Base-by-base conservation (phyloP, 176 grass and related monocot genomes). In the Triticum aestivum region DNA sequence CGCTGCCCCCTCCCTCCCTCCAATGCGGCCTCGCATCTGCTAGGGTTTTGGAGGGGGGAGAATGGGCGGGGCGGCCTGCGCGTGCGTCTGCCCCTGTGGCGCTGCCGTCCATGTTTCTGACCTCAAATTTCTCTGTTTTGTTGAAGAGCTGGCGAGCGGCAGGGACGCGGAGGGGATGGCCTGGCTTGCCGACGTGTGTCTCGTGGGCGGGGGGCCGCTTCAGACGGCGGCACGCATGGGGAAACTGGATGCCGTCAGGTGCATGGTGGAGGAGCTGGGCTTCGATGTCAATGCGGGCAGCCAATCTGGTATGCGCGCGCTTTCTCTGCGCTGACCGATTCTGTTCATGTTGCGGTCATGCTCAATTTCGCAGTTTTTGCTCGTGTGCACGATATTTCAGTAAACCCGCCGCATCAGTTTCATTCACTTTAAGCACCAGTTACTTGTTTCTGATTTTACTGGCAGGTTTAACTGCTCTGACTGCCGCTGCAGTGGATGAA, bases 381-480 rank as follows among this genome's bases (percentile, higher is more conserved):
- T 69, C 3, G 1, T 51, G 15, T 52, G 38, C 77, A 21, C 17
- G 12, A 11, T 54, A n/a, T 66, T 65, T 54, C 17, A 20, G 30
- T 47, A 37, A 63, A n/a, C 3, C 47, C 47, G 13, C 13, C 1
- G 47, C 47, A 49, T 49, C 47, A 49, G 1, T 49, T 49, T 14
- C 47, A 15, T 15, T 14, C 47, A 5, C 47, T 49, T 49, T 49
- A 49, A 49, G 12, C 51, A 80, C 37, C 4, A 59, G 38, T 49
- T 44, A 34, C 67, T 10, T 65, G 42, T 44, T 73, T 41, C 12
- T n/a, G 35, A 74, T 75, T 13, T 30, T 65, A 54, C 41, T 74
- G 69, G 44, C 87, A 90, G 84, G 84, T 83, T 17, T 71, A 35
- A 90, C 73, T 12, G 49, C 89, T 79, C 65, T 91, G 47, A 33